phyloP scores from a whole-genome alignment of 2,329 filamentous ascomycete genomes.

The Raffaelea albimanens region DNA sequence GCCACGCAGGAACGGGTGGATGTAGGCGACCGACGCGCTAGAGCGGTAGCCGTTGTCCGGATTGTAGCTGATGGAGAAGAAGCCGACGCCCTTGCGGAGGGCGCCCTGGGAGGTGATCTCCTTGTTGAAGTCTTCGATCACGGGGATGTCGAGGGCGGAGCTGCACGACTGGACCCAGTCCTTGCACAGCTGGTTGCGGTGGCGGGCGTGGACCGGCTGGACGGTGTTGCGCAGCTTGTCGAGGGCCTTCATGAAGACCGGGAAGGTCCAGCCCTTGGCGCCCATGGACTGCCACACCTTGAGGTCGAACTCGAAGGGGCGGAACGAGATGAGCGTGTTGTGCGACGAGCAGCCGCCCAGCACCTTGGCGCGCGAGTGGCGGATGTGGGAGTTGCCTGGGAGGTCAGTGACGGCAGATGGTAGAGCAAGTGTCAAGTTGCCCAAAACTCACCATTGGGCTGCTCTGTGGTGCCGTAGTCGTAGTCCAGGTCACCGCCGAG shows the following conservation, averaged over 20 bases:
- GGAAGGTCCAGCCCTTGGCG: conserved; percentile 78
- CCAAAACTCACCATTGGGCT: conserved; percentile 59
- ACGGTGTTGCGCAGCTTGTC: conserved; percentile 85
- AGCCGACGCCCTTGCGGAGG: conserved; percentile 69
- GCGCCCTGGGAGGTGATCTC: conserved; percentile 67
- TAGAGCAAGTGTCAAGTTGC: too few relatives aligned
- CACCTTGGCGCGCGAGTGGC: conserved; percentile 86
- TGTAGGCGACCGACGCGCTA: conserved; percentile 84
- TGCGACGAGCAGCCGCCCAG: conserved; percentile 87
- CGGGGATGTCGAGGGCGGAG: conserved; percentile 66
- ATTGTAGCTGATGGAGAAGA: conserved; percentile 88
- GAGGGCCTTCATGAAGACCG: conserved; percentile 70
- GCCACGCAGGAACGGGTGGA: conserved; percentile 79
- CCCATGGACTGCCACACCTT: conserved; percentile 75
- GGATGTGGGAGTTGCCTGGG: conserved; percentile 73
- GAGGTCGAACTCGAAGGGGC: conserved; percentile 82
- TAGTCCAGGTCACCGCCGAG: conserved; percentile 85
- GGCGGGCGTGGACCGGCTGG: conserved; percentile 75
- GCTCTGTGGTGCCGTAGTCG: conserved; percentile 81
- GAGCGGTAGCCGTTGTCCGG: conserved; percentile 77
- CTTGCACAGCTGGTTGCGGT: conserved; percentile 83
- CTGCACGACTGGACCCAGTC: conserved; percentile 83
- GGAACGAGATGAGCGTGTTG: conserved; percentile 90
- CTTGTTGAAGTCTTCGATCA: conserved; percentile 79
- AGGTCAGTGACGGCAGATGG: too few relatives aligned